Base-by-base conservation (phyloP, 129 eudicot species). In the Deinandra increscens region DNA sequence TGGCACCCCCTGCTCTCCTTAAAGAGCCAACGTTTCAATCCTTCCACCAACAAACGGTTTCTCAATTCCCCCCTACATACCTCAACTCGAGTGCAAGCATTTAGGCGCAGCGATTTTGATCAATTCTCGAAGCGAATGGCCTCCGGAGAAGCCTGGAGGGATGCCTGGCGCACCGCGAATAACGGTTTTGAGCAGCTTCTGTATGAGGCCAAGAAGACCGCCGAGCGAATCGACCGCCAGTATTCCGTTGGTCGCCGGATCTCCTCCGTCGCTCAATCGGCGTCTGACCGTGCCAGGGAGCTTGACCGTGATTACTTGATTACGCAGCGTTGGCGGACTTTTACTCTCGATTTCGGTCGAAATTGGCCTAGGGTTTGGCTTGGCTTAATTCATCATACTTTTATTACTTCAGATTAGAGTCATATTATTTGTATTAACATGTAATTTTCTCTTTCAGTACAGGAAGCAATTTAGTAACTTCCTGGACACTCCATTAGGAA, bases 341-440 rank as follows among this genome's bases (percentile, higher is more conserved):
- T 89, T 66, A 73, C 79, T 8, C 83, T 93, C 6, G 97, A 92
- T 84, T 84, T 92, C 69, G 79, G 82, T 19, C 77, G 78, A 7
- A 81, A 93, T 75, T 93, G 75, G 92, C 99, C 99, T 18, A 83
- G 88, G 96, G 99, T 89, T 71, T 77, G 86, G n/a, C n/a, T n/a
- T n/a, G n/a, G 44, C 62, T 17, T 50, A 0, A 36, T 64, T 76
- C 54, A n/a, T 70, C 38, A 12, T 17, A n/a, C n/a, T 77, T 7
- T 61, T 54, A n/a, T n/a, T n/a, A 9, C 1, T 19, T 33, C 39
- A 3, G 8, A n/a, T 34, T 26, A 26, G 31, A 26, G 3, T 26
- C 31, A 26, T 26, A 26, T 26, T 26, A 26, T 26, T 26, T 26
- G 31, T 1, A 26, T 26, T 69, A 48, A 48, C 12, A 13, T 39